phyloP scores from a whole-genome alignment of 2,329 filamentous ascomycete species.

The Lachnellula subtilissima region DNA sequence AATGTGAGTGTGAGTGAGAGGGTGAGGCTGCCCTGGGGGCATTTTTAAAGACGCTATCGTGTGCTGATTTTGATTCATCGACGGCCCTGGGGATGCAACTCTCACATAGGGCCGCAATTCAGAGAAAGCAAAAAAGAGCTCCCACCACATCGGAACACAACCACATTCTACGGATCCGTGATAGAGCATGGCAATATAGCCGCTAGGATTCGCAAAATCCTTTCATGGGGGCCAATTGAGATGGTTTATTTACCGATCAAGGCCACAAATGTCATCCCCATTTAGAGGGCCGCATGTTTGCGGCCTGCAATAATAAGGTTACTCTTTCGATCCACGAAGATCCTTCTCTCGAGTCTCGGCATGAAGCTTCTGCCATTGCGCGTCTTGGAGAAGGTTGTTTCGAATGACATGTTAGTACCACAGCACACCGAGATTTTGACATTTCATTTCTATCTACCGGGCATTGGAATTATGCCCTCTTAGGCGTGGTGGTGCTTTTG shows the following conservation, averaged over 20 bases:
- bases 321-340: neutral
- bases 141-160: neutral
- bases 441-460: neutral
- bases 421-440: neutral
- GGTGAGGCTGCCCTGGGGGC: conserved; percentile 10
- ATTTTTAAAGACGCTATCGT: neutral
- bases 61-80: neutral
- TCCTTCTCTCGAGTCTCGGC: neutral
- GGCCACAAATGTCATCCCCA: neutral
- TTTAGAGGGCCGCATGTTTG: neutral
- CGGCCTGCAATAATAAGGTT: neutral
- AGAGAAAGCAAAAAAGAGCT: neutral
- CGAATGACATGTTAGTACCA: neutral
- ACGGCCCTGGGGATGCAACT: neutral
- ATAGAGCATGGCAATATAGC: neutral
- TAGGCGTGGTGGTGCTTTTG: neutral
- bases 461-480: neutral
- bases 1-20: neutral
- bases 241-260: neutral
- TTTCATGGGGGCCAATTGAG: neutral
- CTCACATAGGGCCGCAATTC: neutral
- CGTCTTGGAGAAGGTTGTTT: neutral
- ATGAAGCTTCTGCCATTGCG: neutral
- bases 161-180: neutral
- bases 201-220: neutral